These are phyloP conservation scores for Wakefieldia striispora DNA, from an alignment of 768 basidiomycete genomes.

Conservation along the genomic window DNA sequence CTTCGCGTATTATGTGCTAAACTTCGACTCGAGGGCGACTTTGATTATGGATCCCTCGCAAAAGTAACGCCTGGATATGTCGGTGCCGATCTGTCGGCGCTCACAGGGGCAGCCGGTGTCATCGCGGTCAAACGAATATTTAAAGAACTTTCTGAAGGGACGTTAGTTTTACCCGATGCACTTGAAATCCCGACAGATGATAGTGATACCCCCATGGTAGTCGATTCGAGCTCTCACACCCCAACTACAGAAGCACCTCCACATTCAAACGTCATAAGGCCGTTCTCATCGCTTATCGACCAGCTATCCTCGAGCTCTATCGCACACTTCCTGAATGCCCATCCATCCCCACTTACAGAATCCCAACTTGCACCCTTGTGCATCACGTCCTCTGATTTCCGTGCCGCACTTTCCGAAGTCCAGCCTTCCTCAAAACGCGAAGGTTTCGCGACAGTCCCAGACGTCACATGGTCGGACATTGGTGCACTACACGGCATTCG, in stretches of 20 bases:
- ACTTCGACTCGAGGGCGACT: constrained; percentile 81
- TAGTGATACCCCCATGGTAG: constrained; percentile 35
- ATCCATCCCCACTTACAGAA: constrained; percentile 76
- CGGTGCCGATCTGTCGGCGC: constrained; percentile 87
- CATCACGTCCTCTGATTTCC: constrained; percentile 82
- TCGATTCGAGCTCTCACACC: constrained; percentile 31
- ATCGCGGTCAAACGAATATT: constrained; percentile 97
- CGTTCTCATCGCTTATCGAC: constrained; percentile 37
- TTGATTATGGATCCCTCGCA: constrained; percentile 81
- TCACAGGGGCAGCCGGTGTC: constrained; percentile 92
- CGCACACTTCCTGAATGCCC: constrained; percentile 83
- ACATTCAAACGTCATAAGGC: constrained; percentile 18
- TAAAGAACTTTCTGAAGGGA: constrained; percentile 67
- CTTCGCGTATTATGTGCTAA: constrained; percentile 81
- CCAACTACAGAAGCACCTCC: constrained; percentile 18
- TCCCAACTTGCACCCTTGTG: constrained; percentile 78
- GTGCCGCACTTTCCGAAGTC: constrained; percentile 75
- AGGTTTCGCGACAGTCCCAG: constrained; percentile 96
- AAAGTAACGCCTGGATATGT: constrained; percentile 97
- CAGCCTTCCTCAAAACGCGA: constrained; percentile 97
- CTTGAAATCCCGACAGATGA: constrained; percentile 13
- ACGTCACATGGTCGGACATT: constrained; percentile 92
- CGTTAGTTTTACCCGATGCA: constrained; percentile 51
- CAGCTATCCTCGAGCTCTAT: constrained; percentile 66
- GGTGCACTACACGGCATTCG: constrained; percentile 86